Evolutionary conservation across 2,329 filamentous ascomycete species (phyloP).

Genomic region (Phaeosphaeriaceae sp.): DNA sequence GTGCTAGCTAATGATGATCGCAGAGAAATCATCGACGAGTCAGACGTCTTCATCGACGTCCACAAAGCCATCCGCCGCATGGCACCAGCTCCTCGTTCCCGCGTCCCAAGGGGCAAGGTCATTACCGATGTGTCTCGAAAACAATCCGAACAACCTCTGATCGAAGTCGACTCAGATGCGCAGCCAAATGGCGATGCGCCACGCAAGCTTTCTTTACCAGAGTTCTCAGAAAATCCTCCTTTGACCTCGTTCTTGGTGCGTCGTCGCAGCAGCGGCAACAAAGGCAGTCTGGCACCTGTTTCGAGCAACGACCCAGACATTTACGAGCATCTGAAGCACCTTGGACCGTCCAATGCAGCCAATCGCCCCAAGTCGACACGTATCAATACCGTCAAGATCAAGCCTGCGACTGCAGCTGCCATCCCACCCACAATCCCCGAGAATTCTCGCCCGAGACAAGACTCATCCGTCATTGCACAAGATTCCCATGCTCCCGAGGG

Average conservation of each 20-base stretch:
- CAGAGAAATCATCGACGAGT: slow-evolving; percentile 98
- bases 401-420: slow-evolving; percentile 69
- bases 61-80: slow-evolving; percentile 96
- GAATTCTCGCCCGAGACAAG: slow-evolving; percentile 37
- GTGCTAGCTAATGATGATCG: slow-evolving; percentile 13
- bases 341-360: slow-evolving; percentile 69
- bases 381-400: slow-evolving; percentile 70
- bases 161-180: slow-evolving; percentile 24
- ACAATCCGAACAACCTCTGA: slow-evolving; percentile 30
- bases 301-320: slow-evolving; percentile 62
- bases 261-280: slow-evolving; percentile 53
- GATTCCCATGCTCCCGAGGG: slow-evolving; percentile 53
- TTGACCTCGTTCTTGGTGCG: slow-evolving; percentile 53
- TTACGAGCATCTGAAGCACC: slow-evolving; percentile 66
- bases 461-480: slow-evolving; percentile 17
- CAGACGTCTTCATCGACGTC: slow-evolving; percentile 96
- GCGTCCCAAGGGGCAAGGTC: slow-evolving; percentile 65
- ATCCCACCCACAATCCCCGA: slow-evolving; percentile 53
- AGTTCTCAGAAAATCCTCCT: slow-evolving; percentile 27
- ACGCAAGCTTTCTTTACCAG: slow-evolving; percentile 42
- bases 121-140: slow-evolving; percentile 51
- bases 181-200: slow-evolving; percentile 22
- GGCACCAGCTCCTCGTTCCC: slow-evolving; percentile 80
- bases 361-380: slow-evolving; percentile 66
- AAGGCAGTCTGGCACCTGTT: slow-evolving; percentile 48